A percentile compares a stretch with the other conserved stretches of the same genome.
phyloP scores from a whole-genome alignment of 257 asterid genomes.

The Solanum neorickii region DNA sequence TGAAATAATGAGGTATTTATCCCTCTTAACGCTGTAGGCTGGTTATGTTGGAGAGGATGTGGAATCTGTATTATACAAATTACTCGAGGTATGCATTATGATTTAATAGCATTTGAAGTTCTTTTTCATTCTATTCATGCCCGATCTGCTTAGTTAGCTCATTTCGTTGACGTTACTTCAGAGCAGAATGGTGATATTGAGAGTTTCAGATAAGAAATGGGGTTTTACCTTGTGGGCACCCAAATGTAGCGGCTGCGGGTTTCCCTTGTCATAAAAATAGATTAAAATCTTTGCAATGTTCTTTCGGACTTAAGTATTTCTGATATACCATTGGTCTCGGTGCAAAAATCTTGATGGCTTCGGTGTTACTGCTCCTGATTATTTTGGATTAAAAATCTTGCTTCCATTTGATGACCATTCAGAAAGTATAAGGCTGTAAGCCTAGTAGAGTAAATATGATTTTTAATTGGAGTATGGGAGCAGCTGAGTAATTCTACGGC shows the following conservation, averaged over 20 bases:
- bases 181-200: background rate
- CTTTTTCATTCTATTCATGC: background rate
- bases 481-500: background rate
- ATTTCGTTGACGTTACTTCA: background rate
- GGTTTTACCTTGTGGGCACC: too few relatives aligned
- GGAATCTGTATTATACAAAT: constrained; percentile 70
- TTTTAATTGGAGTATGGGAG: background rate
- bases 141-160: background rate
- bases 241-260: background rate
- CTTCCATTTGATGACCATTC: background rate
- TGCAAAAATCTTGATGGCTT: background rate
- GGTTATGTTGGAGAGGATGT: constrained; percentile 98
- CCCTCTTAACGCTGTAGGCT: constrained; percentile 40
- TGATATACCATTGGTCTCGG: background rate
- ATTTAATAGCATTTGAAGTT: background rate
- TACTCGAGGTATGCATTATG: constrained; percentile 51
- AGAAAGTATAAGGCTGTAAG: background rate
- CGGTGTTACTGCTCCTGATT: background rate
- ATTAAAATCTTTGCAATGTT: background rate
- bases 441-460: background rate
- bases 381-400: background rate
- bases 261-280: background rate
- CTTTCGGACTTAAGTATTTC: background rate
- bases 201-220: background rate
- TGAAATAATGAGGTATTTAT: background rate